Evolutionary conservation across 2,329 filamentous ascomycete genomes (phyloP).

Genomic region (Penicillium hordei): DNA sequence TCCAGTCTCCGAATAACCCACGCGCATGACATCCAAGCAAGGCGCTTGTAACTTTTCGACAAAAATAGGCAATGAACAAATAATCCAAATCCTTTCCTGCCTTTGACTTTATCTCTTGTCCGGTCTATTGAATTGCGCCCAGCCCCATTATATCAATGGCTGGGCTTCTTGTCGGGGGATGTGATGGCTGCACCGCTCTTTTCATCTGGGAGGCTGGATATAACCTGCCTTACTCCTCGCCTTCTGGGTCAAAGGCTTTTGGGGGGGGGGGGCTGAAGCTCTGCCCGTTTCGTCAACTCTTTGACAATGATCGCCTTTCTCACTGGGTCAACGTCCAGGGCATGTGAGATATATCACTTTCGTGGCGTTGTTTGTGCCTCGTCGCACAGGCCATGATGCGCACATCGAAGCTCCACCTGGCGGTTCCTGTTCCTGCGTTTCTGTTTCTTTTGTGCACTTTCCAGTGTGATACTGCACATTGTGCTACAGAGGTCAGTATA

Average conservation of each 20-base stretch:
- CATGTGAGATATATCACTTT: slow-evolving; percentile 20
- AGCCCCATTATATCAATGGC: neutral
- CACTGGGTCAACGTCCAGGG: neutral
- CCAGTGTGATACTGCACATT: slow-evolving; percentile 20
- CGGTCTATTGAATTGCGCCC: neutral
- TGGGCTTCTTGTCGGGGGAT: neutral
- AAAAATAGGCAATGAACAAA: neutral
- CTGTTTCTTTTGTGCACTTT: neutral
- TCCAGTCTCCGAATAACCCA: slow-evolving; percentile 1
- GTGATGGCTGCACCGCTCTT: neutral
- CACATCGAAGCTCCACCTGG: slow-evolving; percentile 16
- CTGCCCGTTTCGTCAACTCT: neutral
- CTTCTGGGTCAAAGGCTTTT: neutral
- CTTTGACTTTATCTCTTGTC: neutral
- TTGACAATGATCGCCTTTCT: neutral
- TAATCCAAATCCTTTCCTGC: neutral
- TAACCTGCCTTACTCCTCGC: neutral
- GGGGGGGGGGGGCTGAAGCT: neutral
- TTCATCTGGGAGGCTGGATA: neutral
- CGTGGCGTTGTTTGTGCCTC: slow-evolving; percentile 16
- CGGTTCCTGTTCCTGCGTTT: slow-evolving; percentile 4
- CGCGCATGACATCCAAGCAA: slow-evolving; percentile 10
- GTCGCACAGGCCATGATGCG: slow-evolving; percentile 20
- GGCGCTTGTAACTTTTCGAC: neutral
- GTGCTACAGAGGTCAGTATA: neutral